Evolutionary conservation across 371 early-diverging fungal species (phyloP), one percentile per base, ranked within the genome.

Genomic region (Lichtheimia hyalospora): DNA sequence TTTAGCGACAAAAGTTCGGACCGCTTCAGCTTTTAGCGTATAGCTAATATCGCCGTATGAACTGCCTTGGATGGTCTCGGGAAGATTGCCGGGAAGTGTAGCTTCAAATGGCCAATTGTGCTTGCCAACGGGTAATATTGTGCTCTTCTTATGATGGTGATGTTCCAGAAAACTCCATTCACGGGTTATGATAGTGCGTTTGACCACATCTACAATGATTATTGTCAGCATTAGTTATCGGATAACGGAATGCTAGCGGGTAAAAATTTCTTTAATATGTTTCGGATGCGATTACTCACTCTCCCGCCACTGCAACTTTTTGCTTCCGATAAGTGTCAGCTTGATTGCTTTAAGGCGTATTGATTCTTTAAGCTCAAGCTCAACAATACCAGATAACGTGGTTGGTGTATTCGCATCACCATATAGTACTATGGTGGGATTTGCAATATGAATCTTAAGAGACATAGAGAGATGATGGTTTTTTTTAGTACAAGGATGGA

Each of bases 71-170:
- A 77, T 52, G 5, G 80, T 69, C 58, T 77, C 80, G 14, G 72
- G 67, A 23, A 74, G 51, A 39, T 71, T 42, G 8, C 75, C 77
- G 21, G 77, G 77, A 42, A 76, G 27, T 41, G 59, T 57, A 16
- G 70, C 54, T 52, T 79, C 77, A 61, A 79, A 79, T 1, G 73
- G 69, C 49, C 70, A 80, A 14, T 63, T 59, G 39, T 77, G 68
- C 1, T 53, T 57, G 12, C 59, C 68, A 6, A n/a, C 43, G 16
- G 34, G 41, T 21, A 55, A n/a, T 21, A 15, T 21, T 2, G 24
- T 18, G 3, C 42, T 12, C 2, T 41, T 15, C 5, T 39, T 21
- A 5, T 41, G 40, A 20, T 41, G 24, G 12, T n/a, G 1, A 5
- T 24, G 18, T 16, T 28, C 39, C 10, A 57, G 46, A n/a, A 57